Percentiles rank a stretch among this genome's conserved stretches.
These are phyloP conservation scores for Penicillium fuscoglaucum DNA, from an alignment of 2,329 filamentous ascomycete species.

Conservation along the genomic window DNA sequence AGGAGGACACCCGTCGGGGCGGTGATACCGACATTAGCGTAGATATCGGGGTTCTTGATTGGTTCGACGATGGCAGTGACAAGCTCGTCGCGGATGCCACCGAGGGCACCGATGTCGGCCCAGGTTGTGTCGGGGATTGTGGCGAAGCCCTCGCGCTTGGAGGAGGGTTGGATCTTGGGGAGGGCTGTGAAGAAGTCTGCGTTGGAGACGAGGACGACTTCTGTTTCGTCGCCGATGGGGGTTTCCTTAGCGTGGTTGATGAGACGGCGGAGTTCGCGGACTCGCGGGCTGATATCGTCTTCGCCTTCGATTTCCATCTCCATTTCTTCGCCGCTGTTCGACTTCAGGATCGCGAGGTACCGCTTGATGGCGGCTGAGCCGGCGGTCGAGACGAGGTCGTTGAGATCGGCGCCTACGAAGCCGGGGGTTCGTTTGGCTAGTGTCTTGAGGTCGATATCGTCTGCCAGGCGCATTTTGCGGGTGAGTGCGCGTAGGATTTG, in stretches of 20 bases:
- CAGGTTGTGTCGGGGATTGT: conserved; percentile 92
- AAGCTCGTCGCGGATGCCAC: conserved; percentile 76
- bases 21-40: conserved; percentile 73
- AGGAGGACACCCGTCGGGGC: conserved; percentile 85
- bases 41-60: conserved; percentile 78
- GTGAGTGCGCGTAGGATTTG: conserved; percentile 76
- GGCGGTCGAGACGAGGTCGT: conserved; percentile 67
- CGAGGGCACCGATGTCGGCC: conserved; percentile 84
- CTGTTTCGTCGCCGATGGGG: conserved; percentile 54
- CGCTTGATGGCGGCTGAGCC: conserved; percentile 64
- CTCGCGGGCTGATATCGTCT: conserved; percentile 39
- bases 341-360: conserved; percentile 56
- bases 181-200: conserved; percentile 73
- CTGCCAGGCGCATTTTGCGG: conserved; percentile 61
- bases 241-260: conserved; percentile 56
- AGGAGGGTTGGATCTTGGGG: conserved; percentile 73
- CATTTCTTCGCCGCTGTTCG: conserved; percentile 38
- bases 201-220: conserved; percentile 61
- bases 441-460: conserved; percentile 69
- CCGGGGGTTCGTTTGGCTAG: conserved; percentile 85
- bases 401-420: conserved; percentile 88
- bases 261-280: conserved; percentile 52
- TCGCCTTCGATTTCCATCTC: conserved; percentile 56
- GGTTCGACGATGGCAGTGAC: conserved; percentile 84
- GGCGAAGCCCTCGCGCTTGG: conserved; percentile 90